Evolutionary conservation across 768 basidiomycete species (phyloP), one percentile per base, ranked within the genome.

Genomic region (Holtermanniella nyarrowii): DNA sequence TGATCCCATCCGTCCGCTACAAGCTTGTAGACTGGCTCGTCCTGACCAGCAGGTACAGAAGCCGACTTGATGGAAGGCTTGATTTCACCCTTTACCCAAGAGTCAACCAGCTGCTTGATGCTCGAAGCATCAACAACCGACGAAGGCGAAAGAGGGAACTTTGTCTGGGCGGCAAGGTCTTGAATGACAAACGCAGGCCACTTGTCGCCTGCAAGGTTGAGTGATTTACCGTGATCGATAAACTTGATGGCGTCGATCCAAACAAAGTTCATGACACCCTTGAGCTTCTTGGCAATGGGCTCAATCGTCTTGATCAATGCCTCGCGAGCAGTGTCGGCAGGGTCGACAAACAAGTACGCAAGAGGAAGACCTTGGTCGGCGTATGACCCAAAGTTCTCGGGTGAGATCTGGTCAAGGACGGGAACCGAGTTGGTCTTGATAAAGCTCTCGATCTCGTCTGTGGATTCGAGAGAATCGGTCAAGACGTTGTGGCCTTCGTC

Each of bases 211-310:
- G 71, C 68, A 50, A 99, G 78, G 78, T 91, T 93, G 52, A 99
- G 79, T 1, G 87, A 86, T 73, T 88, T 90, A 60, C 84, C 95
- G 75, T 99, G 95, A 64, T 97, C 93, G 62, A 80, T 81, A 62
- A 90, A 99, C 72, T 90, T 89, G 75, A 84, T 75, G 21, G 88
- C 90, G 71, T 99, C 95, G 62, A 99, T 97, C 83, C 84, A 93
- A 55, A 97, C 93, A 71, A 96, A 95, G 82, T 95, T 95, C 69
- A 97, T 66, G 74, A 87, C 83, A 62, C 82, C 79, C 74, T 86
- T 88, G 77, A 80, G 81, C 67, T 82, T 80, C 48, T 81, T 75
- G 5, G 95, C 95, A 48, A 93, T 71, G 7, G 88, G 82, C 60
- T 77, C 81, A 60, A 96, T 68, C 39, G 77, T 72, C 22, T 81